Evolutionary conservation across 208 protist species (phyloP).

Genomic region (Acanthamoeba royreba): DNA sequence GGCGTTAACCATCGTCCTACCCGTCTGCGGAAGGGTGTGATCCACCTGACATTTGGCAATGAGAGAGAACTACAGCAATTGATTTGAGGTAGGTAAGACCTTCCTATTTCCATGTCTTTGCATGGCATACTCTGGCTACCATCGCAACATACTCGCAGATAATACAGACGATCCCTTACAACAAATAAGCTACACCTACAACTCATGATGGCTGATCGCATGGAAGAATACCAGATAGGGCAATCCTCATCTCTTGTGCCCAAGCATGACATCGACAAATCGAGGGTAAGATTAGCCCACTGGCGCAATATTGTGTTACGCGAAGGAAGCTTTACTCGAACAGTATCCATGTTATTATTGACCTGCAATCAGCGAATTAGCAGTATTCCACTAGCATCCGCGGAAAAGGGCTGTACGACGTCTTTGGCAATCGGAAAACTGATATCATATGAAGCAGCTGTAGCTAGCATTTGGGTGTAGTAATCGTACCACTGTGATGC

Average conservation of each 20-base stretch:
- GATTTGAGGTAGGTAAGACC: too few relatives aligned
- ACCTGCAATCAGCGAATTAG: not conserved
- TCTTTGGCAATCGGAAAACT: not conserved
- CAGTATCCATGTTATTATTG: not conserved
- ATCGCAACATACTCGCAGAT: not conserved
- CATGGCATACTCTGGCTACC: not conserved
- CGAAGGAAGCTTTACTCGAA: not conserved
- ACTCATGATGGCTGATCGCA: too few relatives aligned
- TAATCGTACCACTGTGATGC: conserved; percentile 22
- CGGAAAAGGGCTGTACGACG: not conserved
- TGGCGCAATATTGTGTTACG: not conserved
- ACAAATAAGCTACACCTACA: too few relatives aligned
- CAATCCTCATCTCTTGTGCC: conserved; percentile 4
- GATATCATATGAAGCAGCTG: not conserved
- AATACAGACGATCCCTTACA: not conserved
- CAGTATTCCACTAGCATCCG: not conserved
- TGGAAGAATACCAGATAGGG: conserved; percentile 11
- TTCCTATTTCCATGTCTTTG: not conserved
- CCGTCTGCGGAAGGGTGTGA: not conserved
- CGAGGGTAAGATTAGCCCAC: not conserved
- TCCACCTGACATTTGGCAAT: too few relatives aligned
- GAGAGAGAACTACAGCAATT: too few relatives aligned
- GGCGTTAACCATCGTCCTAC: not conserved
- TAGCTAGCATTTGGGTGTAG: not conserved
- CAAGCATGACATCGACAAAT: not conserved